Base-by-base conservation (phyloP, 495 filamentous ascomycete species). In the Aspergillus funiculosus region DNA sequence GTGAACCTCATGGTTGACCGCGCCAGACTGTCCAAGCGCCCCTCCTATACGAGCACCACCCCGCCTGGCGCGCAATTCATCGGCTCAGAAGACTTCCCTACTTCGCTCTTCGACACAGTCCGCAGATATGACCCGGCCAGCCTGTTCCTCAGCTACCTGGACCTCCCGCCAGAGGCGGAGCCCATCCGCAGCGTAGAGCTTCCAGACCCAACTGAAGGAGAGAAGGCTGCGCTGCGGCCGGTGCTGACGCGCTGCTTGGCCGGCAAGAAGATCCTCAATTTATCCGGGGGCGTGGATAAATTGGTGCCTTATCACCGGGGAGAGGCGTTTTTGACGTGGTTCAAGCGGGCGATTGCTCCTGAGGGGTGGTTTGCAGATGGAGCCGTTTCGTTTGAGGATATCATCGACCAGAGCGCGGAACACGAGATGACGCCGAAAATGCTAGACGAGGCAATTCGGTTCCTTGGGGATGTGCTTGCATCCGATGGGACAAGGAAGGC, bases 201-300 rank as follows among this genome's bases (percentile, higher is more conserved):
- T 25, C 73, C 72, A 4, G 52, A 73, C 14, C 73, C 75, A 1
- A 69, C 73, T 1, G 62, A 63, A 7, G 34, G 52, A n/a, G 69
- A 78, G 45, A 60, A 69, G 53, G 35, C 64, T 43, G 54, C 48
- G 10, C 51, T 78, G 14, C 53, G 62, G 7, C 67, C 71, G 1
- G 15, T 71, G 5, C 35, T 81, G 34, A 60, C 60, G 8, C 64
- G 71, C 0, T 68, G 71, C 8, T 52, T 96, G 31, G 68, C 65
- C 1, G 80, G 81, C 0, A 98, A 96, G 64, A 79, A 71, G 43
- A 80, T 96, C 46, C 63, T 96, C 40, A 79, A 86, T 48, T 66
- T 94, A 46, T 82, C 82, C 9, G 92, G 91, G 0, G 83, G 71
- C 0, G 69, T 68, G 13, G 92, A 98, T 60, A 89, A 86, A 56